A percentile compares a stretch with the other conserved stretches of the same genome.
Evolutionary conservation across 805 yeast genomes (phyloP).

Genomic region (Suhomyces tanzawaensis): DNA sequence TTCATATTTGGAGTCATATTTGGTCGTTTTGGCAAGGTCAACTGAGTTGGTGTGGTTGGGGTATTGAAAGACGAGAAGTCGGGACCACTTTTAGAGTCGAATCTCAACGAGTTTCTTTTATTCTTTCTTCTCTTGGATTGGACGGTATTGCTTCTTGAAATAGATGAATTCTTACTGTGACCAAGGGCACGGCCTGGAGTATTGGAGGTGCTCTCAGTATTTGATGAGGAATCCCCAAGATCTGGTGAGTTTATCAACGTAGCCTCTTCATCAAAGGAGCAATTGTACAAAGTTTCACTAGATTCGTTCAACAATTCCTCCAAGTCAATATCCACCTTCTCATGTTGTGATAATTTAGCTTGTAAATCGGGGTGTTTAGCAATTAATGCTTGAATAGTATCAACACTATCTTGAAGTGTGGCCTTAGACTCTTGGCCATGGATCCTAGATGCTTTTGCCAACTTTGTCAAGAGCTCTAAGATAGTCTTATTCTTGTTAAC

Average conservation of each 20-base stretch:
- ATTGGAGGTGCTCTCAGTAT: conserved; percentile 5
- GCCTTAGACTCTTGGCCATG: conserved; percentile 50
- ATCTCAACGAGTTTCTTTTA: conserved; percentile 33
- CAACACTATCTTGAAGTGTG: conserved; percentile 47
- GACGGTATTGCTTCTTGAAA: conserved; percentile 17
- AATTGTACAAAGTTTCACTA: conserved; percentile 27
- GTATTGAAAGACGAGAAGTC: conserved; percentile 17
- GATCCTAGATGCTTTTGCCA: conserved; percentile 43
- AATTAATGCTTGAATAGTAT: conserved; percentile 39
- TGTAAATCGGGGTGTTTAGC: conserved; percentile 36
- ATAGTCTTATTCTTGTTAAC: conserved; percentile 45
- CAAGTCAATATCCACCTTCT: conserved; percentile 30
- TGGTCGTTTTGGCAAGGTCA: conserved; percentile 19
- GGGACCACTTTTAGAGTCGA: conserved; percentile 23
- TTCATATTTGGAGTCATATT: conserved; percentile 6
- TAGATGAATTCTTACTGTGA: conserved; percentile 8
- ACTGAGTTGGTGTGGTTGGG: conserved; percentile 18
- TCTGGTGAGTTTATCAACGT: conserved; percentile 22
- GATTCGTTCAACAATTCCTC: conserved; percentile 34
- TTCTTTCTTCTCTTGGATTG: conserved; percentile 29
- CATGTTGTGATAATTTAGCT: conserved; percentile 27
- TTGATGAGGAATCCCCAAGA: conserved; percentile 5
- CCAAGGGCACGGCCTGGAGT: conserved; percentile 6
- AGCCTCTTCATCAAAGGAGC: conserved; percentile 35
- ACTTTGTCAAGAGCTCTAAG: conserved; percentile 39